These are phyloP conservation scores for Diplodia mutila DNA, from an alignment of 2,329 filamentous ascomycete genomes.

Conservation along the genomic window DNA sequence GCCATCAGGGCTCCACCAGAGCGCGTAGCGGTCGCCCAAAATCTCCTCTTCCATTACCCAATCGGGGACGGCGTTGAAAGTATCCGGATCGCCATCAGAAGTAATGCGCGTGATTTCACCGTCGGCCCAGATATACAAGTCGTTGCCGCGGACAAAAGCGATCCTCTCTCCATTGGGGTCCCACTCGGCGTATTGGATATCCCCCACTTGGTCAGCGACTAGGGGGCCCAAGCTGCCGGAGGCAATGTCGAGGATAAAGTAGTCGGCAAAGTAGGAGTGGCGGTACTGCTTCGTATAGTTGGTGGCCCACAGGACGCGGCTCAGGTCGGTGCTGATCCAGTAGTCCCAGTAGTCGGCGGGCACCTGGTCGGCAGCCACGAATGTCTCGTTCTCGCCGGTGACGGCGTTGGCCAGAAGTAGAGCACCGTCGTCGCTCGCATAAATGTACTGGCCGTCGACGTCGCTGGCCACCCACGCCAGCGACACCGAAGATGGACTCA, in stretches of 20 bases:
- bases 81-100: constrained; percentile 61
- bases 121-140: constrained; percentile 63
- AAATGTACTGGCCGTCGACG: constrained; percentile 66
- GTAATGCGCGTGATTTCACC: constrained; percentile 63
- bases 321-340: constrained; percentile 64
- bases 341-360: constrained; percentile 61
- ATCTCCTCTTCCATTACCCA: constrained; percentile 68
- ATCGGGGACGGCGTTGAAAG: constrained; percentile 68
- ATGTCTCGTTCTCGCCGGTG: constrained; percentile 59
- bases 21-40: constrained; percentile 53
- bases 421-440: constrained; percentile 50
- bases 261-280: constrained; percentile 69
- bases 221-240: constrained; percentile 60
- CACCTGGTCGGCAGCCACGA: constrained; percentile 62
- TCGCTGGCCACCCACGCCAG: constrained; percentile 61
- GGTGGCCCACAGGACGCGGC: constrained; percentile 63
- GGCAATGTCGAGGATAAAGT: constrained; percentile 65
- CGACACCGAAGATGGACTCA: constrained; percentile 46
- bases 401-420: constrained; percentile 66
- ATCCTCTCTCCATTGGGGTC: constrained; percentile 62
- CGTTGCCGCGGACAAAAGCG: constrained; percentile 69
- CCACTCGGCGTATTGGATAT: constrained; percentile 70
- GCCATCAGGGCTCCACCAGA: constrained; percentile 64
- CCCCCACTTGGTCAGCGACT: constrained; percentile 62
- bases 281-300: constrained; percentile 72